Percentiles rank a stretch among this genome's conserved stretches.
These are phyloP conservation scores for Spathaspora passalidarum DNA, from an alignment of 805 yeast species.

Conservation along the genomic window DNA sequence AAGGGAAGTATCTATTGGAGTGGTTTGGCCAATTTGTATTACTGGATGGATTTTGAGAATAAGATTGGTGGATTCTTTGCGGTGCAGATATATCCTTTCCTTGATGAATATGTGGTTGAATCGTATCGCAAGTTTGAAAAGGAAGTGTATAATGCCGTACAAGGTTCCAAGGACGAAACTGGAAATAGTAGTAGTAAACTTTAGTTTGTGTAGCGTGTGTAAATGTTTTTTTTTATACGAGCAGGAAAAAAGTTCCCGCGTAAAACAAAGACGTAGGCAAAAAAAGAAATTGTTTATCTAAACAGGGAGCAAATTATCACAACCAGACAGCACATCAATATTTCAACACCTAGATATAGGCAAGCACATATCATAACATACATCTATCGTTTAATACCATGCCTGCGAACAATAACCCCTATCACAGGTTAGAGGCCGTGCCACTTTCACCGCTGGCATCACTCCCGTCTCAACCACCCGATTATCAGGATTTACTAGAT, in stretches of 20 bases:
- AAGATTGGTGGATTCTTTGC: conserved; percentile 39
- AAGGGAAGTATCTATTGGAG: conserved; percentile 35
- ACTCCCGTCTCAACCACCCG: conserved; percentile 15
- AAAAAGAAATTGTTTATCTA: too few species aligned
- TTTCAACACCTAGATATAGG: too few species aligned
- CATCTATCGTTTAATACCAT: too few species aligned
- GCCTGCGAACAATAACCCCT: too few species aligned
- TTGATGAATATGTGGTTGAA: conserved; percentile 21
- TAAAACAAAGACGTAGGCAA: too few species aligned
- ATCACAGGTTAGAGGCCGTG: too few species aligned
- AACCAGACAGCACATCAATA: too few species aligned
- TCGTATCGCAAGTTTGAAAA: conserved; percentile 22
- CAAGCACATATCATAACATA: too few species aligned
- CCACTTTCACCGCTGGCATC: neutral
- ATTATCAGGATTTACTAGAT: conserved; percentile 11
- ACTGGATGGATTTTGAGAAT: conserved; percentile 39
- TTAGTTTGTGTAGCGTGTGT: neutral
- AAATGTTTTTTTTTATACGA: neutral
- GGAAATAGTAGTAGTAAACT: neutral
- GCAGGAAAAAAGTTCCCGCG: too few species aligned
- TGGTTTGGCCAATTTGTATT: conserved; percentile 38
- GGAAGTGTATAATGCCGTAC: conserved; percentile 20
- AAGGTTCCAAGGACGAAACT: conserved; percentile 5
- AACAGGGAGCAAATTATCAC: too few species aligned
- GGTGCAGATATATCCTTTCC: conserved; percentile 33